These are phyloP conservation scores for Puya raimondii DNA, from an alignment of 176 grass and related monocot genomes.

Conservation along the genomic window DNA sequence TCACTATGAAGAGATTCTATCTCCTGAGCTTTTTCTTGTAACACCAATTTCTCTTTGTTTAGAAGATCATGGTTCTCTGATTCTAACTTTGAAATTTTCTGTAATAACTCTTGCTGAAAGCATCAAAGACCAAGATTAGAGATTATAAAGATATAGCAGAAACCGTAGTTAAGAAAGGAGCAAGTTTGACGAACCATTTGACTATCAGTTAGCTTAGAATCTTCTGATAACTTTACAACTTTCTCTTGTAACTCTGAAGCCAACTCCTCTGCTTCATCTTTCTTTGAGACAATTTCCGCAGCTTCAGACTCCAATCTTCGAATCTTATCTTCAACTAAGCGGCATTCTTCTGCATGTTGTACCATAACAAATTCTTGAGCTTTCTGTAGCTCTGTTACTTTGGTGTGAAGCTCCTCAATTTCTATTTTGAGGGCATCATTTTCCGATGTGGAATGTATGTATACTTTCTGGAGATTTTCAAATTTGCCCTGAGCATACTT, in stretches of 20 bases:
- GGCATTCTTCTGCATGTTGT: slow-evolving; percentile 87
- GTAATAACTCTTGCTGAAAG: slow-evolving; percentile 59
- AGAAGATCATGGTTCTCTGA: slow-evolving; percentile 55
- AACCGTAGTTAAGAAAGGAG: not conserved
- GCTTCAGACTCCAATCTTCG: slow-evolving; percentile 63
- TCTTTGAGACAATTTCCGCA: slow-evolving; percentile 50
- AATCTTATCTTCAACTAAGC: slow-evolving; percentile 63
- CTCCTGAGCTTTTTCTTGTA: slow-evolving; percentile 58
- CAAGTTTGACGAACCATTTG: slow-evolving; percentile 47
- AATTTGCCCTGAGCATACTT: slow-evolving; percentile 51
- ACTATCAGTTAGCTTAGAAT: slow-evolving; percentile 47
- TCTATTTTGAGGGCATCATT: slow-evolving; percentile 45
- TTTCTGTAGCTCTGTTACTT: slow-evolving; percentile 72
- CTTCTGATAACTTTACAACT: slow-evolving; percentile 53
- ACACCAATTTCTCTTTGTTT: slow-evolving; percentile 40
- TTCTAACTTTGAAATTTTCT: slow-evolving; percentile 68
- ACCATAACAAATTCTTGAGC: slow-evolving; percentile 81
- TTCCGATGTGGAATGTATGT: slow-evolving; percentile 44
- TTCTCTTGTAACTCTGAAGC: slow-evolving; percentile 58
- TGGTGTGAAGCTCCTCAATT: slow-evolving; percentile 55
- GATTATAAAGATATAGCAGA: not conserved
- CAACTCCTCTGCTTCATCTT: slow-evolving; percentile 40
- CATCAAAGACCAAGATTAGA: slow-evolving; percentile 23
- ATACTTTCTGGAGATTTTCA: slow-evolving; percentile 47
- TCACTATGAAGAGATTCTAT: slow-evolving; percentile 51